Evolutionary conservation across 768 basidiomycete species (phyloP), one percentile per base, ranked within the genome.

Genomic region (Trametes sanguinea): DNA sequence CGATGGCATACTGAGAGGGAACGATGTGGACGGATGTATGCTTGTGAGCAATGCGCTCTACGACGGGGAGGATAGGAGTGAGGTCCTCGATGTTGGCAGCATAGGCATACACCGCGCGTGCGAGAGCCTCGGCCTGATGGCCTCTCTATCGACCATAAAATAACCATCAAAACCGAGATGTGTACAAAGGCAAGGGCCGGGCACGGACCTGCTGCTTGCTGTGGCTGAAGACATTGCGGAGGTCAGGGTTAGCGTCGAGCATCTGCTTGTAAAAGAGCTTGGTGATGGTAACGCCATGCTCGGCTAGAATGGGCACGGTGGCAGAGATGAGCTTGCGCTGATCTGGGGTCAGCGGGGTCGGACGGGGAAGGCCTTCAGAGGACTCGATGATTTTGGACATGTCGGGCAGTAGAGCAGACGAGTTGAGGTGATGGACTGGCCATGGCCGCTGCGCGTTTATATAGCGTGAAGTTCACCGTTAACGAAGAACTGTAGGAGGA

Each of bases 21-120:
- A 51, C n/a, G 54, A 70, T 67, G 57, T 66, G 62, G n/a, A 70
- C 58, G 33, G 69, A 68, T n/a, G 67, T 57, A 51, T 70, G 69
- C 48, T 68, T 68, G 62, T 70, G 55, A 30, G 60, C 61, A 51
- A 70, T 62, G 45, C 66, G 67, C 61, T 70, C 69, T 29, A 70
- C 66, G 17, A 64, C 66, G 42, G 69, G 67, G 10, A 63, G 57
- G 59, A 70, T 57, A 7, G 66, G 65, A 2, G 67, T 60, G 35
- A 70, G 65, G 39, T 68, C 67, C 44, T 68, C 64, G 58, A 70
- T 70, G 64, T 68, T 51, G 11, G 60, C 55, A 3, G 67, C 67
- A 53, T 67, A 68, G 27, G 60, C 60, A 17, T 50, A 55, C 6
- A 70, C 60, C 1, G 67, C 65, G 40, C 50, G 53, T 0, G 67